Conservation (phyloP, 495 filamentous ascomycete genomes). For the Glutinoglossum americanum region DNA sequence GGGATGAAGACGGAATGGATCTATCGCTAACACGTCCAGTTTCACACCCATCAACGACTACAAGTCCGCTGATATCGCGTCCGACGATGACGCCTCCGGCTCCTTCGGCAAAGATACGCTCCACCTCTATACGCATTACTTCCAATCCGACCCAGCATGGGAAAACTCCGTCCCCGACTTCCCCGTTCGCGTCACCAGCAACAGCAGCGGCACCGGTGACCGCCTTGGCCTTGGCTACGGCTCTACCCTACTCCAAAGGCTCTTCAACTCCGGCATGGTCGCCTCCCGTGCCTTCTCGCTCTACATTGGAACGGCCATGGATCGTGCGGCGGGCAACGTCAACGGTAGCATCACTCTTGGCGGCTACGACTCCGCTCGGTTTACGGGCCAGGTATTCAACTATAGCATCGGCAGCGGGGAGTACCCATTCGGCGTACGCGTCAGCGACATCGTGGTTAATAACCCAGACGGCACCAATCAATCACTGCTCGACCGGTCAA, state of each 20-base stretch:
- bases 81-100: neutral
- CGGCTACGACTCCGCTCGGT: conserved; percentile 16
- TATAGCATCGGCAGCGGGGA: conserved; percentile 9
- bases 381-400: conserved; percentile 8
- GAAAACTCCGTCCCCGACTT: conserved; percentile 10
- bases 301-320: conserved; percentile 12
- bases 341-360: conserved; percentile 14
- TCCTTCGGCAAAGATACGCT: conserved; percentile 10
- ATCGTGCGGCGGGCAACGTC: conserved; percentile 11
- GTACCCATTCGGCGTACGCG: conserved; percentile 11
- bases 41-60: neutral
- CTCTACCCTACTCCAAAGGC: conserved; percentile 12
- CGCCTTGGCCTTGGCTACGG: conserved; percentile 12
- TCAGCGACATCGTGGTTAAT: conserved; percentile 14
- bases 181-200: conserved; percentile 10
- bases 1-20: too few relatives aligned
- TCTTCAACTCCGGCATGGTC: conserved; percentile 9
- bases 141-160: conserved; percentile 13
- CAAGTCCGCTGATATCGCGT: conserved; percentile 6
- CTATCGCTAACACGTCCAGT: too few relatives aligned
- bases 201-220: conserved; percentile 8
- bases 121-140: conserved; percentile 17
- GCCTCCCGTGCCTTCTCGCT: conserved; percentile 14
- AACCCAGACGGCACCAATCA: conserved; percentile 3
- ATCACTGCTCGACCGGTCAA: conserved; percentile 11